Percentiles rank a stretch among this genome's conserved stretches.
phyloP scores from a whole-genome alignment of 2,329 filamentous ascomycete genomes.

The Claviceps capensis region DNA sequence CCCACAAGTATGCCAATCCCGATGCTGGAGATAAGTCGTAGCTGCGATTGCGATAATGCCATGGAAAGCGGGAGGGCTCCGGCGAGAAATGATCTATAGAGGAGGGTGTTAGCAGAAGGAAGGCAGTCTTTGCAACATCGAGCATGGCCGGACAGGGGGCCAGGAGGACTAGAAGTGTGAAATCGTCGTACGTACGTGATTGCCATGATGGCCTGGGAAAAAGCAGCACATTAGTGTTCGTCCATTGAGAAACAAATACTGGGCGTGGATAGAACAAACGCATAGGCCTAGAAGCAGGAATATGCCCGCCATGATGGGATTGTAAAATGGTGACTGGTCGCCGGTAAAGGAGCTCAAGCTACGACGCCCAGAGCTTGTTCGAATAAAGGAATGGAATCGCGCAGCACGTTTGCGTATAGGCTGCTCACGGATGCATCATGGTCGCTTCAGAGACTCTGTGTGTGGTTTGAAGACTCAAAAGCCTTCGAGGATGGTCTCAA shows the following conservation, averaged over 20 bases:
- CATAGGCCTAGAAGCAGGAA: conserved; percentile 27
- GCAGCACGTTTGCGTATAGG: background rate
- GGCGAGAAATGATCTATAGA: conserved; percentile 71
- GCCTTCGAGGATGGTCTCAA: background rate
- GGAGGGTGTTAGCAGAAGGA: background rate
- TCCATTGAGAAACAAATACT: background rate
- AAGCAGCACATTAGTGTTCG: background rate
- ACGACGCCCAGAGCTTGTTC: background rate
- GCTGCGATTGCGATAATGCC: conserved; percentile 70
- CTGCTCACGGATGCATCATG: conserved; percentile 3
- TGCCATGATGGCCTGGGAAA: conserved; percentile 39
- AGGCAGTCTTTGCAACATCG: background rate
- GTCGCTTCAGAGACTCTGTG: background rate
- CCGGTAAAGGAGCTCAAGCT: background rate
- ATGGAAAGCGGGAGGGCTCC: conserved; percentile 85
- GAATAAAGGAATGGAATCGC: background rate
- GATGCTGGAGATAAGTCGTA: conserved; percentile 80
- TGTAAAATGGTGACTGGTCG: background rate
- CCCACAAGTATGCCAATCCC: conserved; percentile 91
- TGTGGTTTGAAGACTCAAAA: background rate
- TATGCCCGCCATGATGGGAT: conserved; percentile 24
- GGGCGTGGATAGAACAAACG: conserved; percentile 16
- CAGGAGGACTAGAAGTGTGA: background rate
- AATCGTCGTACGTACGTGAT: conserved; percentile 28
- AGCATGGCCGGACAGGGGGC: too few species aligned